Conservation (phyloP, 371 early-diverging fungal species). For the Saksenaea vasiformis region DNA sequence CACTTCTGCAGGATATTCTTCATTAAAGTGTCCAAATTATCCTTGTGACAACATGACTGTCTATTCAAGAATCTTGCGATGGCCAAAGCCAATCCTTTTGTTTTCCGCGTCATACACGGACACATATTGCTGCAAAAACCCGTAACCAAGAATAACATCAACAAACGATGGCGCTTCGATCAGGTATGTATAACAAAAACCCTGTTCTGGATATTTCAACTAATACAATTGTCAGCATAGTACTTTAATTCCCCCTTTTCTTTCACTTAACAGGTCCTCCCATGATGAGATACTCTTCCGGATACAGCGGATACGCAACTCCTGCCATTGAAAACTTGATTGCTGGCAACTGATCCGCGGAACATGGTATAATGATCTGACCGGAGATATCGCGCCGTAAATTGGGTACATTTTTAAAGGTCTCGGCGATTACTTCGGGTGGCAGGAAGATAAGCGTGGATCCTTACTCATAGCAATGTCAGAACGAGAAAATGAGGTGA, state of each 20-base stretch:
- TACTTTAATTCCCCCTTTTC: not conserved
- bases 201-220: slow-evolving; percentile 11
- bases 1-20: too few species aligned
- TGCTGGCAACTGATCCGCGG: slow-evolving; percentile 17
- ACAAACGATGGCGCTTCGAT: slow-evolving; percentile 38
- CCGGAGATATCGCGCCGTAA: slow-evolving; percentile 25
- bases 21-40: too few species aligned
- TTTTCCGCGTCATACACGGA: slow-evolving; percentile 45
- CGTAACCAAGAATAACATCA: slow-evolving; percentile 46
- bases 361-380: slow-evolving; percentile 40
- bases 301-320: slow-evolving; percentile 18
- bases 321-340: slow-evolving; percentile 29
- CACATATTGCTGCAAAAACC: slow-evolving; percentile 46
- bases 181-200: slow-evolving; percentile 41
- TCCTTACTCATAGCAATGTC: slow-evolving; percentile 8
- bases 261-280: slow-evolving; percentile 28
- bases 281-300: slow-evolving; percentile 37
- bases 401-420: slow-evolving; percentile 18
- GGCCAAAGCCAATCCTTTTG: slow-evolving; percentile 39
- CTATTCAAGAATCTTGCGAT: slow-evolving; percentile 6
- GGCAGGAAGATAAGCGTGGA: slow-evolving; percentile 44
- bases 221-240: not conserved
- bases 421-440: slow-evolving; percentile 15
- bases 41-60: not conserved
- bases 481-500: not conserved